Base-by-base conservation (phyloP, 345 rosid genomes). In the Sonneratia alba region DNA sequence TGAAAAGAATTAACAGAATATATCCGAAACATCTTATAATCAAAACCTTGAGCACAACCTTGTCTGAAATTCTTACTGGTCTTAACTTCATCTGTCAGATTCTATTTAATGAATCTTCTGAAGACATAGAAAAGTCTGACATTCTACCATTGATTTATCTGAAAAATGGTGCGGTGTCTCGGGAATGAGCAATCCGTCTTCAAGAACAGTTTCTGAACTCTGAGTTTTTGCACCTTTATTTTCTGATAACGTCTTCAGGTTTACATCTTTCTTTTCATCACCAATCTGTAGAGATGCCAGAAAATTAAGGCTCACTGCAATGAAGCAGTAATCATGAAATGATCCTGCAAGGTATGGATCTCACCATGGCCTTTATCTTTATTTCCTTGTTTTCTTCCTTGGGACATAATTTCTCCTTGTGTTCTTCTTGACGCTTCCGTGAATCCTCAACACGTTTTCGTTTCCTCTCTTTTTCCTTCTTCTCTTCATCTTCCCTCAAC, bases 401-500 rank as follows among this genome's bases (percentile, higher is more conserved):
- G 45, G 77, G 75, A 77, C 70, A 79, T 48, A 81, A 78, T 64
- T 81, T 86, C 64, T 82, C 93, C 24, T 73, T 61, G 27, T 48
- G 77, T 81, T 72, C 83, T 88, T 71, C 84, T 70, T 71, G 88
- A 76, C 83, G 86, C 82, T 79, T 90, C 77, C 83, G 78, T 47
- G 83, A 73, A 59, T 91, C 92, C 51, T 85, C 86, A 56, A 85
- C 75, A 37, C 87, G 88, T 79, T 83, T 95, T 72, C 89, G 74
- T 74, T 95, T 93, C 74, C 84, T 84, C 77, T 85, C 96, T 78
- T 81, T 95, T 75, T 83, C 87, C 78, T 75, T 85, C 76, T 71
- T 87, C 74, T 92, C 94, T 73, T 90, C 86, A 76, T 90, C 89
- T 80, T 89, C 93, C 75, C 88, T 88, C 67, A 72, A 86, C 67